Evolutionary conservation across 306 rosid genomes (phyloP), one percentile per base, ranked within the genome.

Genomic region (Sicyos baderoa): DNA sequence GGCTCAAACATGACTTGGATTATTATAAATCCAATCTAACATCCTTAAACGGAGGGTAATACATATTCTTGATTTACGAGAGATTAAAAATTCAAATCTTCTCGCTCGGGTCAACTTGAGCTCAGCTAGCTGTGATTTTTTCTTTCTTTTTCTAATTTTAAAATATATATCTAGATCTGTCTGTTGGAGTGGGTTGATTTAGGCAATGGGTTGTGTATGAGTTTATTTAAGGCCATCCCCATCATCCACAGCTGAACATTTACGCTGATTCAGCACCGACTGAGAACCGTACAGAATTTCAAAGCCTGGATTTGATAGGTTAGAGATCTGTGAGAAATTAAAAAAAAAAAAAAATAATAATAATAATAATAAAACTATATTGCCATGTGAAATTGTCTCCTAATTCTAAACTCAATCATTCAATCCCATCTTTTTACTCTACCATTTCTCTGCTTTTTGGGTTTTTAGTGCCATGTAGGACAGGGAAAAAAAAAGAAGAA

Each of bases 351-450:
- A 3, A 25, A 25, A 25, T 3, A 25, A 25, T 25, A 25, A 25
- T n/a, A n/a, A n/a, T n/a, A n/a, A n/a, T n/a, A n/a, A n/a, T 29
- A 35, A 4, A 66, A 66, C 49, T 48, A 67, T 48, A 67, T 67
- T 67, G 22, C 15, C 56, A 67, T 67, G 72, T 67, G 72, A 67
- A 67, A 48, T 6, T 67, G 56, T 67, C 55, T 58, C 65, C 9
- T 1, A 59, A 27, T 66, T 37, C 42, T 48, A 0, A n/a, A 23
- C 72, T 23, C 21, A 67, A 47, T 45, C 72, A 48, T 47, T 48
- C 72, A 25, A 13, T 65, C 6, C 54, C 54, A 50, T 32, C 27
- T 68, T 69, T 27, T 32, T 32, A 29, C 73, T 51, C 22, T 50
- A 16, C 60, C 29, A 32, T 7, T 47, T 18, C 60, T 57, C 37